Percentiles rank a stretch among this genome's conserved stretches.
phyloP scores from a whole-genome alignment of 257 asterid genomes.

The Eucommia ulmoides region DNA sequence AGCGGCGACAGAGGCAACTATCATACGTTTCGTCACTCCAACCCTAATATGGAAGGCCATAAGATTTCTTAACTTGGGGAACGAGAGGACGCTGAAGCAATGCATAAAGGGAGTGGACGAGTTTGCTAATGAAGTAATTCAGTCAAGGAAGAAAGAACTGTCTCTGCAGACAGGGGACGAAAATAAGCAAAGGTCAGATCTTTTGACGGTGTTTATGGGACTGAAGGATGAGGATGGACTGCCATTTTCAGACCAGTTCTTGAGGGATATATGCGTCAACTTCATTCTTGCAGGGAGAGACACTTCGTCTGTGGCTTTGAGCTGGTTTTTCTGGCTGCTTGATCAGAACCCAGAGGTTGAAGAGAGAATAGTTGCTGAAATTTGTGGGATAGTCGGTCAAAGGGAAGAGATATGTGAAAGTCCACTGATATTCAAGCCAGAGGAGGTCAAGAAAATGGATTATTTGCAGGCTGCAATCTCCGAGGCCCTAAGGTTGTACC shows the following conservation, averaged over 20 bases:
- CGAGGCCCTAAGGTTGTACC: slow-evolving; percentile 81
- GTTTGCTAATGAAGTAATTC: slow-evolving; percentile 63
- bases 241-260: slow-evolving; percentile 41
- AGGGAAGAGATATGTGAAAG: slow-evolving; percentile 19
- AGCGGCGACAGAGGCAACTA: slow-evolving; percentile 77
- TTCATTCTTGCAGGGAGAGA: slow-evolving; percentile 93
- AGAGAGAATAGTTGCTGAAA: slow-evolving; percentile 55
- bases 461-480: slow-evolving; percentile 88
- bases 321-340: slow-evolving; percentile 95
- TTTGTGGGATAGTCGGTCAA: slow-evolving; percentile 38
- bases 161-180: slow-evolving; percentile 12
- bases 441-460: slow-evolving; percentile 95
- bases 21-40: slow-evolving; percentile 58
- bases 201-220: slow-evolving; percentile 73
- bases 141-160: slow-evolving; percentile 60
- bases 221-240: slow-evolving; percentile 43
- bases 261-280: slow-evolving; percentile 83
- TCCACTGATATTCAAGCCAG: slow-evolving; percentile 45
- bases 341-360: slow-evolving; percentile 48
- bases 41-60: slow-evolving; percentile 65
- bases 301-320: slow-evolving; percentile 88
- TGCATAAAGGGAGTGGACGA: slow-evolving; percentile 52
- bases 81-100: slow-evolving; percentile 40
- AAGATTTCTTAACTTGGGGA: slow-evolving; percentile 47
- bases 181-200: slow-evolving; percentile 34